phyloP scores from a whole-genome alignment of 129 eudicot genomes.

The Daucus carota region DNA sequence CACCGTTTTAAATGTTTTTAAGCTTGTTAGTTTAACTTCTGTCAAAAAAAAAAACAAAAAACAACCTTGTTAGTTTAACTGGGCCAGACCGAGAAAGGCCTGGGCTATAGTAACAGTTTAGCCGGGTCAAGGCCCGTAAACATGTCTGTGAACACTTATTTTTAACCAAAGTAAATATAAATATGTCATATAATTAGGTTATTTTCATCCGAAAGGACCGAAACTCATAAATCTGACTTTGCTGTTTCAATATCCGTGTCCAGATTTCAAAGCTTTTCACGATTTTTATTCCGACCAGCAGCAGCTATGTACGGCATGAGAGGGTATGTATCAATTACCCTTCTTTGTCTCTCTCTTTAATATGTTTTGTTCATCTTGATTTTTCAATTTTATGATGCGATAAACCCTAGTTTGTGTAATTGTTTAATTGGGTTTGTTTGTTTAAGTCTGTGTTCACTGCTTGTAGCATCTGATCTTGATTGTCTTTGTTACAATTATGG shows the following conservation, averaged over 20 bases:
- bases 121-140: too few species aligned
- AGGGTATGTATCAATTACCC: slow-evolving; percentile 20
- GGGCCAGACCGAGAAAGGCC: too few species aligned
- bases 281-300: background rate
- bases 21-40: too few species aligned
- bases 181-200: background rate
- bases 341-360: background rate
- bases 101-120: too few species aligned
- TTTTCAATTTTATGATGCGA: background rate
- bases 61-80: too few species aligned
- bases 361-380: too few species aligned
- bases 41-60: too few species aligned
- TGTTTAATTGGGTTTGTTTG: background rate
- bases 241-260: background rate
- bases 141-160: too few species aligned
- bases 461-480: background rate
- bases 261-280: background rate
- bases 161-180: background rate
- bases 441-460: background rate
- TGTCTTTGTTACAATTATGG: too few species aligned
- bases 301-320: slow-evolving; percentile 30
- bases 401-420: slow-evolving; percentile 2
- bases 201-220: too few species aligned
- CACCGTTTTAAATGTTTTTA: too few species aligned
- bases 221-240: background rate